These are phyloP conservation scores for Eucalyptus urophylla DNA, from an alignment of 345 rosid species.

Conservation along the genomic window DNA sequence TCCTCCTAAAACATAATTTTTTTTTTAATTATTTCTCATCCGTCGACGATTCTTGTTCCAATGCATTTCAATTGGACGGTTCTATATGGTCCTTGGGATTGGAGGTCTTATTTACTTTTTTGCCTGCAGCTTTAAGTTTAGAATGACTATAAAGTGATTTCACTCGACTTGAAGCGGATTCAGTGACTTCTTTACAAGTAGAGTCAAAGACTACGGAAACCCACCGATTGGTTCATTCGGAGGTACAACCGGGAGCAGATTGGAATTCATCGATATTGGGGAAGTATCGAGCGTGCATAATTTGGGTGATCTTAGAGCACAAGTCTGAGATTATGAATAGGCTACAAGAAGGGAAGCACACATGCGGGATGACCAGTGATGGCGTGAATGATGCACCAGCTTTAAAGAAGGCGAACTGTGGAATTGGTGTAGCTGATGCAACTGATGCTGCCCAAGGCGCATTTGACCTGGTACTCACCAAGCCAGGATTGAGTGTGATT, in stretches of 20 bases:
- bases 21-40: background rate
- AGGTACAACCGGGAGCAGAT: background rate
- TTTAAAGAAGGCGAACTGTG: constrained; percentile 80
- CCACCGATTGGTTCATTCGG: background rate
- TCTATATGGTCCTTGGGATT: too few species aligned
- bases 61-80: background rate
- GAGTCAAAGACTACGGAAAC: too few species aligned
- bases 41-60: background rate
- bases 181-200: too few species aligned
- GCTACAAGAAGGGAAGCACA: constrained; percentile 72
- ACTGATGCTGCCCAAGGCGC: constrained; percentile 92
- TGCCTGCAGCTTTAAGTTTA: too few species aligned
- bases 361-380: constrained; percentile 93
- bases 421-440: constrained; percentile 91
- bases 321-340: constrained; percentile 85
- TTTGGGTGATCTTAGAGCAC: constrained; percentile 34
- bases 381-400: constrained; percentile 98
- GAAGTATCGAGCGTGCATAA: background rate
- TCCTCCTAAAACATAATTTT: background rate
- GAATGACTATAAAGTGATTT: too few species aligned
- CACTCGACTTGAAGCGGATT: too few species aligned
- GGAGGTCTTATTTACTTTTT: too few species aligned
- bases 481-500: constrained; percentile 87
- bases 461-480: constrained; percentile 81
- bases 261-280: background rate